Base-by-base conservation (phyloP, 192 early-diverging fungal genomes). In the Lobulomyces angularis region DNA sequence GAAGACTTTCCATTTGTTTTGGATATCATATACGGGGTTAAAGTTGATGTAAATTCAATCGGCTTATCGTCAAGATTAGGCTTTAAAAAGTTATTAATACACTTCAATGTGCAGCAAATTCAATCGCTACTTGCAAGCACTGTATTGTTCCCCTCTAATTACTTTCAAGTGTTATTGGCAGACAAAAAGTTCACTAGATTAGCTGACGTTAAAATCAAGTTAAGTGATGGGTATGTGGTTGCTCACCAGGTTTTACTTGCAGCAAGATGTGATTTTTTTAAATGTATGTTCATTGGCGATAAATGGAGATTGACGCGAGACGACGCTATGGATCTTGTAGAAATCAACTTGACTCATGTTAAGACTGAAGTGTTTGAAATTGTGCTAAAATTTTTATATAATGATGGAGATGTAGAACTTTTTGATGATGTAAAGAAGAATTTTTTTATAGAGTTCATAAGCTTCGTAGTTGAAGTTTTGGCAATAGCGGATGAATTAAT, bases 181-280 rank as follows among this genome's bases (percentile, higher is more conserved):
- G 5, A 9, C 19, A 37, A 6, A 12, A 59, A 2, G 17, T 24
- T 5, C 12, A 11, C 1, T 25, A 36, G 33, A 0, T 35, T 53
- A 0, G 22, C 40, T 0, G 53, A 60, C 31, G 50, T 65, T 3
- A 33, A 35, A 7, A 28, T 67, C 7, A 28, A 59, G 21, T 47
- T 65, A 14, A 55, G 45, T n/a, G 46, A 62, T 7, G 60, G 55
- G 1, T 35, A 38, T 4, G 17, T 73, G 19, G 25, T 59, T 8
- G 47, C 48, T 2, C 67, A 79, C 36, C 62, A 69, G 46, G 9
- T 69, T 5, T 46, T 81, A 9, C 42, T 81, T 21, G 53, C 62
- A 8, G 69, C 72, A 11, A 56, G 80, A 14, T 77, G 67, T 33
- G 61, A 69, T 5, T 85, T 80, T 49, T 85, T 85, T 51, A 50